Evolutionary conservation across 2,329 filamentous ascomycete genomes (phyloP).

Genomic region (Simplicillium aogashimaense): DNA sequence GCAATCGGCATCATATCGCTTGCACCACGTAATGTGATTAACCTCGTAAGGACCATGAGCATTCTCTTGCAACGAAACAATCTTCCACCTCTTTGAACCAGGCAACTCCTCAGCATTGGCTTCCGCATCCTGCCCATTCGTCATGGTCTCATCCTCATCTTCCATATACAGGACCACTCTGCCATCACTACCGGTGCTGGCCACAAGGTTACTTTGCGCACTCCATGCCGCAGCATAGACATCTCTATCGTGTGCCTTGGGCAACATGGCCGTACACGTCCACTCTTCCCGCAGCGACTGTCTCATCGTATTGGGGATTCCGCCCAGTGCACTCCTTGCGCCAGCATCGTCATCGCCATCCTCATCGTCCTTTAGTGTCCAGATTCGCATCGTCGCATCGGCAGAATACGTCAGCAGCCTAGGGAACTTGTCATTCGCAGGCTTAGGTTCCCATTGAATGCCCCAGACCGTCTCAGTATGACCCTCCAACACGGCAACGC

Average conservation of each 20-base stretch:
- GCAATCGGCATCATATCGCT: conserved; percentile 56
- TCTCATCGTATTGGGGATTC: conserved; percentile 85
- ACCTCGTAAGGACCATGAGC: conserved; percentile 90
- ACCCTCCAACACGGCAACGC: conserved; percentile 70
- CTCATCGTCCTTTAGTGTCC: conserved; percentile 54
- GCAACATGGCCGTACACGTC: conserved; percentile 68
- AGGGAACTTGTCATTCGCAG: conserved; percentile 33
- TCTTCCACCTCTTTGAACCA: conserved; percentile 51
- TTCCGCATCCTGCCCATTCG: background rate
- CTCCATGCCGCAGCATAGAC: conserved; percentile 87
- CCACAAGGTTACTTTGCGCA: conserved; percentile 61
- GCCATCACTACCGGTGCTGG: conserved; percentile 85
- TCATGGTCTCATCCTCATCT: conserved; percentile 10
- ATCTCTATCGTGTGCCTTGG: conserved; percentile 65
- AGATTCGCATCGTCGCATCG: conserved; percentile 70
- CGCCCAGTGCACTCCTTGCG: conserved; percentile 36
- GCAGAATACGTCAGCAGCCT: conserved; percentile 78
- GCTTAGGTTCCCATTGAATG: conserved; percentile 56
- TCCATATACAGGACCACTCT: conserved; percentile 72
- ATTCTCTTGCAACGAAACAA: conserved; percentile 58
- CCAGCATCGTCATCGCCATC: conserved; percentile 21
- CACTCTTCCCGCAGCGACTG: conserved; percentile 71
- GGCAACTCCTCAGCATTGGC: conserved; percentile 1
- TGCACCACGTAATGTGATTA: conserved; percentile 86
- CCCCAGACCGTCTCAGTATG: conserved; percentile 88